Evolutionary conservation across 2,329 filamentous ascomycete species (phyloP).

Genomic region (Gaeumannomyces sp.): DNA sequence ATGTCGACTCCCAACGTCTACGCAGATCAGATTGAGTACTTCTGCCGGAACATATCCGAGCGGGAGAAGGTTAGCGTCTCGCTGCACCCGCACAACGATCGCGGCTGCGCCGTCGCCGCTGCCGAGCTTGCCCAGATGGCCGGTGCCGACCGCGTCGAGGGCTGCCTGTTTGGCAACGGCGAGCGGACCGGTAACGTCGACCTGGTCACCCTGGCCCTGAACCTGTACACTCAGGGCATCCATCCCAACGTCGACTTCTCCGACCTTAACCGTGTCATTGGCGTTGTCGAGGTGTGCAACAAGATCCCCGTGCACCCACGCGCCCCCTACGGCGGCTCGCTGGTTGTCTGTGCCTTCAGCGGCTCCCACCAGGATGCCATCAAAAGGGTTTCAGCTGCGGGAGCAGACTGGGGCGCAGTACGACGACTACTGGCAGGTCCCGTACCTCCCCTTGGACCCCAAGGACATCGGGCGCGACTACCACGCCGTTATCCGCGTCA

Average conservation of each 20-base stretch:
- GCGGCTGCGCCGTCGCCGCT: constrained; percentile 82
- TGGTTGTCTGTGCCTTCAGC: constrained; percentile 89
- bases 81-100: constrained; percentile 90
- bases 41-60: constrained; percentile 78
- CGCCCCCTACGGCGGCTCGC: constrained; percentile 82
- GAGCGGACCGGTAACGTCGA: constrained; percentile 96
- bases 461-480: constrained; percentile 94
- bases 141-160: constrained; percentile 88
- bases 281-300: constrained; percentile 84
- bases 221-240: constrained; percentile 91
- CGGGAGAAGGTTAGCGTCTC: constrained; percentile 84
- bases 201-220: constrained; percentile 83
- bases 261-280: constrained; percentile 77
- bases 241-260: constrained; percentile 85
- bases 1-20: constrained; percentile 93
- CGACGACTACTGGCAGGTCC: constrained; percentile 73
- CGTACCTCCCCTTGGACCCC: constrained; percentile 89
- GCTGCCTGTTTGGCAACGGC: constrained; percentile 89
- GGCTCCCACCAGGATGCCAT: constrained; percentile 94
- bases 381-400: constrained; percentile 77
- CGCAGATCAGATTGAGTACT: constrained; percentile 94
- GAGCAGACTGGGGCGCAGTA: constrained; percentile 50
- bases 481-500: constrained; percentile 96
- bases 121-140: constrained; percentile 95
- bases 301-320: constrained; percentile 91